Percentiles rank a stretch among this genome's conserved stretches.
phyloP scores from a whole-genome alignment of 305 asterid species.

The Euphrasia arctica region DNA sequence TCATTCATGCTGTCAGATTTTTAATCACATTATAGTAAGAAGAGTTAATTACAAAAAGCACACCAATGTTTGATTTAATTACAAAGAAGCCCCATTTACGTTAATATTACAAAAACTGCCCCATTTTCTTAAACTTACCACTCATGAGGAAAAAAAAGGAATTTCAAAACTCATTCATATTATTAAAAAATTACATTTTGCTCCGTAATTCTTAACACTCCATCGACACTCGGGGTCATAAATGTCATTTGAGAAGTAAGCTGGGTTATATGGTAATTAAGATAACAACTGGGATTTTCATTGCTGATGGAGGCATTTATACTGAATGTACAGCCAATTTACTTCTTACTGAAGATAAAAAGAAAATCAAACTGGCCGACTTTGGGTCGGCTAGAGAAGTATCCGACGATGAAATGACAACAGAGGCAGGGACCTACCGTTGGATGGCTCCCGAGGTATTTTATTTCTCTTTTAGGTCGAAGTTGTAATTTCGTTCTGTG shows the following conservation, averaged over 20 bases:
- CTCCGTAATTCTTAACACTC: too few species aligned
- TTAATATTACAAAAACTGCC: too few species aligned
- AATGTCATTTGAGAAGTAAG: background rate
- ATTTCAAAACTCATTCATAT: too few species aligned
- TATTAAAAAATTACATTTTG: too few species aligned
- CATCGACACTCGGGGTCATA: too few species aligned
- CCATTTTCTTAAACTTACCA: too few species aligned
- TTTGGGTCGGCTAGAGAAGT: constrained; percentile 67
- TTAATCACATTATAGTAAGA: too few species aligned
- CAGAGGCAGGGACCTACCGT: constrained; percentile 70
- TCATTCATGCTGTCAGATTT: background rate
- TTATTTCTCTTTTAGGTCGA: background rate
- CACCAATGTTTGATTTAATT: too few species aligned
- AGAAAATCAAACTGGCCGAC: constrained; percentile 51
- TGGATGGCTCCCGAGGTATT: constrained; percentile 81
- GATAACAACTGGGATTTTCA: constrained; percentile 2
- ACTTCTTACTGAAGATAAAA: constrained; percentile 57
- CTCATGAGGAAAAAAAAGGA: too few species aligned
- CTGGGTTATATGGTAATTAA: background rate
- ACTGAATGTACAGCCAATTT: constrained; percentile 43
- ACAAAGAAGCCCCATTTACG: too few species aligned
- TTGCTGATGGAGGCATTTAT: constrained; percentile 7
- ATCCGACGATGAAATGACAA: constrained; percentile 51
- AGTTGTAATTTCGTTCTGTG: background rate
- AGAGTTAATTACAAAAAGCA: too few species aligned